These are phyloP conservation scores for Neocallimastix lanati DNA, from an alignment of 192 early-diverging fungal genomes.

Conservation along the genomic window DNA sequence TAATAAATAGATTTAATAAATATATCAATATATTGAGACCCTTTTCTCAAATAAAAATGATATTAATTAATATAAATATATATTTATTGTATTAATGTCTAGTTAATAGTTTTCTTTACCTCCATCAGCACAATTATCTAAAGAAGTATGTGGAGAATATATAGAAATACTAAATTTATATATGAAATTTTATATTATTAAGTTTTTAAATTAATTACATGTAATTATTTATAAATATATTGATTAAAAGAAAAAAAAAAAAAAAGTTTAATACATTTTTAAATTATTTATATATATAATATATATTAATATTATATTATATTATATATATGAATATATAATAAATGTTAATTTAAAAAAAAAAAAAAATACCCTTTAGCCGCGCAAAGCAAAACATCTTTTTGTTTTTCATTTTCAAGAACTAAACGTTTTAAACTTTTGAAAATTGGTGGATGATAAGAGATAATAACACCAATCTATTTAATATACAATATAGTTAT, in stretches of 20 bases:
- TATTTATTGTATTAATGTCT: too few relatives aligned
- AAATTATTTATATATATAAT: neutral
- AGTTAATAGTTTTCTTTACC: neutral
- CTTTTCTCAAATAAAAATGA: too few relatives aligned
- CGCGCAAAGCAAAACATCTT: slow-evolving; percentile 58
- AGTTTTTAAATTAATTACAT: too few relatives aligned
- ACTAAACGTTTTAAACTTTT: slow-evolving; percentile 55
- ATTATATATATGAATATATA: too few relatives aligned
- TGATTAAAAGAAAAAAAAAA: too few relatives aligned
- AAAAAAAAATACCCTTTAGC: slow-evolving; percentile 33
- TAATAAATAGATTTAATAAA: too few relatives aligned
- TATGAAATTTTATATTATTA: too few relatives aligned
- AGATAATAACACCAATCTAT: slow-evolving; percentile 63
- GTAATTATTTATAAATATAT: too few relatives aligned
- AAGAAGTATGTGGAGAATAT: slow-evolving; percentile 77
- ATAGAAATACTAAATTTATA: slow-evolving; percentile 38
- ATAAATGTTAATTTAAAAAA: neutral
- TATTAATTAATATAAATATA: too few relatives aligned
- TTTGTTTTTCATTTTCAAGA: slow-evolving; percentile 56
- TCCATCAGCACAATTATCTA: slow-evolving; percentile 61
- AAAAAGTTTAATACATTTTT: too few relatives aligned
- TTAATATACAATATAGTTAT: neutral
- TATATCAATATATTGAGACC: too few relatives aligned
- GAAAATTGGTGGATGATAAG: slow-evolving; percentile 93
- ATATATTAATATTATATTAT: too few relatives aligned